Evolutionary conservation across 2,329 filamentous ascomycete species (phyloP), one percentile per base, ranked within the genome.

Genomic region (Sporothrix curviconia): DNA sequence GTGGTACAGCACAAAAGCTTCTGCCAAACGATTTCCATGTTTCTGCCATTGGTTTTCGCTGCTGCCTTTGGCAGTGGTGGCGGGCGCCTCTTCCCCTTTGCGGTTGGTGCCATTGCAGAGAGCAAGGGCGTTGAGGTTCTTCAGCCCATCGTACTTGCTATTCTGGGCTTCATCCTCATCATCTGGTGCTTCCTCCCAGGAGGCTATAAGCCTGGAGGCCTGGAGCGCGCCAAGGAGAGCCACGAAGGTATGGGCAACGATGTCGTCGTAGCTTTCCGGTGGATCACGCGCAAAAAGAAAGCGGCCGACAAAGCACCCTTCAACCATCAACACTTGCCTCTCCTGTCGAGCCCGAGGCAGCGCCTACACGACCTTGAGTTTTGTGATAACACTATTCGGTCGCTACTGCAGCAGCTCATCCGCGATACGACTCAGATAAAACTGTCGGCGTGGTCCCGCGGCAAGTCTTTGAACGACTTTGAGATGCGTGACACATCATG

Each of bases 1-100:
- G 79, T 94, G 9, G 83, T 92, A 0, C 1, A 82, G 84, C 4
- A 90, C 87, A 0, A 91, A 89, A 64, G n/a, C 74, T 94, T 4
- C 75, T 95, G 1, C 89, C 89, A 0, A 77, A 76, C 39, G 79
- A 89, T 59, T 74, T 90, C 25, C 90, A 95, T 65, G 87, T 94
- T 42, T 83, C 81, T n/a, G 84, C 85, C 0, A 89, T 95, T 61
- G 89, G 90, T 0, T 92, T 95, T 64, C 86, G n/a, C 86, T 0
- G 84, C 87, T 1, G 89, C 89, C 0, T 84, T 92, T 68, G 90
- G 90, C 3, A 86, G 87, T 0, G 80, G 79, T 2, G 90, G 90
- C 0, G 88, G 85, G 1, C 85, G 87, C 1, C 65, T 85, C 15
- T 68, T 89, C 70, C 77, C 87, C 46, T 75, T 90, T 76, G 79